phyloP scores from a whole-genome alignment of 2,329 filamentous ascomycete species.

The Trichoderma semiorbis region DNA sequence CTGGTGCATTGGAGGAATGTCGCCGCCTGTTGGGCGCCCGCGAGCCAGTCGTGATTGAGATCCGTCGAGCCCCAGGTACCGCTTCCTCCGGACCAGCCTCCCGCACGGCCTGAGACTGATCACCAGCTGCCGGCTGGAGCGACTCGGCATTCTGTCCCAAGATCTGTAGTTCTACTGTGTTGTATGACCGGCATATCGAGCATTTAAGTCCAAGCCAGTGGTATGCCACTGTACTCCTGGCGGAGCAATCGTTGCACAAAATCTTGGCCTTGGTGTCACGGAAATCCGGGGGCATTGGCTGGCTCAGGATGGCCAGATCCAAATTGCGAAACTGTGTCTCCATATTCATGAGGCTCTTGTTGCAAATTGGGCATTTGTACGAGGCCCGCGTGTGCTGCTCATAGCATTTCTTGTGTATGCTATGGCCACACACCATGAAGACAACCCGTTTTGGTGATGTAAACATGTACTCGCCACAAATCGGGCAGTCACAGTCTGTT shows the following conservation, averaged over 20 bases:
- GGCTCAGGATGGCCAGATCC: slow-evolving; percentile 78
- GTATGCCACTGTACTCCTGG: slow-evolving; percentile 79
- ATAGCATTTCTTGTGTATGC: slow-evolving; percentile 89
- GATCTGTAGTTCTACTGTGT: slow-evolving; percentile 63
- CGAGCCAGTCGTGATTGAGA: slow-evolving; percentile 20
- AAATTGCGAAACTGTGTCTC: slow-evolving; percentile 89
- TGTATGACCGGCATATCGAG: slow-evolving; percentile 66
- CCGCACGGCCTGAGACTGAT: slow-evolving; percentile 22
- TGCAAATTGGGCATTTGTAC: slow-evolving; percentile 96
- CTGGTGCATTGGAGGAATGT: slow-evolving; percentile 39
- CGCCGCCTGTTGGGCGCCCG: slow-evolving; percentile 32
- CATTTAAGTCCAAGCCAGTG: slow-evolving; percentile 96
- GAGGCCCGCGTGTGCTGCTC: slow-evolving; percentile 82
- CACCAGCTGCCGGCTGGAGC: slow-evolving; percentile 26
- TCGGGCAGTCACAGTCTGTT: slow-evolving; percentile 93
- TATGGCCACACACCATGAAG: slow-evolving; percentile 93
- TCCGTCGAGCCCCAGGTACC: slow-evolving; percentile 22
- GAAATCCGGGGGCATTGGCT: slow-evolving; percentile 90
- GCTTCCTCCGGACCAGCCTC: background rate
- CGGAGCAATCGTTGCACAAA: slow-evolving; percentile 91
- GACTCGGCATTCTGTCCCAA: slow-evolving; percentile 41
- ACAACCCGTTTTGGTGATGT: slow-evolving; percentile 84
- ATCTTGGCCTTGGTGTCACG: slow-evolving; percentile 75
- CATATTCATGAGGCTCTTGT: slow-evolving; percentile 96
- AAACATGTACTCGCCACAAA: slow-evolving; percentile 96